Conservation (phyloP, 2,329 filamentous ascomycete genomes). For the Chaetomium globosum region DNA sequence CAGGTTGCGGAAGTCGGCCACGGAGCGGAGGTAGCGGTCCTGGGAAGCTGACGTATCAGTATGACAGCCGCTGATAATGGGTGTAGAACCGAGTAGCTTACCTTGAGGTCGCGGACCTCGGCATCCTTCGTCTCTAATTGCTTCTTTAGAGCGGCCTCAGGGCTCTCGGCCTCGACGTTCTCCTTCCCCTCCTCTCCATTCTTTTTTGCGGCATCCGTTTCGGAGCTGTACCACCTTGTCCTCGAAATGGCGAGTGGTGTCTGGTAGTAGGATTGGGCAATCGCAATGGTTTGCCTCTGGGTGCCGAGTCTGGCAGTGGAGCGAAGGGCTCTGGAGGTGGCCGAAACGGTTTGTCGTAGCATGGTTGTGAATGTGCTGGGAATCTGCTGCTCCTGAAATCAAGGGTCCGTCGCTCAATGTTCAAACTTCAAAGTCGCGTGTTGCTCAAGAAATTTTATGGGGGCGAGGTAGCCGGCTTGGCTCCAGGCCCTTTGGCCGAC, state of each 20-base stretch:
- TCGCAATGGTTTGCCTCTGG: conserved; percentile 42
- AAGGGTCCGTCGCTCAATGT: not conserved
- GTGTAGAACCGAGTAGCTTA: conserved; percentile 46
- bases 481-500: conserved; percentile 8
- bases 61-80: conserved; percentile 4
- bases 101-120: conserved; percentile 77
- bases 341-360: conserved; percentile 51
- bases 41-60: conserved; percentile 46
- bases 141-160: conserved; percentile 53
- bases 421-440: conserved; percentile 25
- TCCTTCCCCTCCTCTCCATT: conserved; percentile 36
- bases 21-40: conserved; percentile 92
- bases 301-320: conserved; percentile 45
- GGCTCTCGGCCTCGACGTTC: conserved; percentile 40
- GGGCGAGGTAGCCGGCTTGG: conserved; percentile 23
- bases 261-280: conserved; percentile 45
- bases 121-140: conserved; percentile 56
- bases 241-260: conserved; percentile 39
- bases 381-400: conserved; percentile 10
- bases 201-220: conserved; percentile 44
- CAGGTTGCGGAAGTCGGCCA: conserved; percentile 97
- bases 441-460: conserved; percentile 33
- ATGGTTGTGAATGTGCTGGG: conserved; percentile 40
- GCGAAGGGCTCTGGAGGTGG: conserved; percentile 51
- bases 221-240: conserved; percentile 54